Base-by-base conservation (phyloP, 495 filamentous ascomycete species). In the Neurospora sp. region DNA sequence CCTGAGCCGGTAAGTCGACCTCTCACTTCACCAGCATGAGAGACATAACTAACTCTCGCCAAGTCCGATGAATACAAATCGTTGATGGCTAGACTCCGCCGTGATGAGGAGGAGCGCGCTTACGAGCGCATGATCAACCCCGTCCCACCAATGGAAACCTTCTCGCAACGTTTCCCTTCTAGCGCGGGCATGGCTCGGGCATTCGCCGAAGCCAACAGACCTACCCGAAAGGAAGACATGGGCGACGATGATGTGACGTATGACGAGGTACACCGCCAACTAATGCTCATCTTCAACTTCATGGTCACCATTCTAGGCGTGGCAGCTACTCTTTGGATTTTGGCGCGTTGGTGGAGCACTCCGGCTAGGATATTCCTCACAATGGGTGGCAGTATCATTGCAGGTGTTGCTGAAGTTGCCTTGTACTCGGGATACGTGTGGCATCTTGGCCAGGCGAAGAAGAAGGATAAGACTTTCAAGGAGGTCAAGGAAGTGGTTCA, bases 401-500 rank as follows among this genome's bases (percentile, higher is more conserved):
- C 98, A 31, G 94, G 91, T 4, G 83, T 96, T 65, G 94, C 94
- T 5, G 96, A 99, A 80, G 91, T 96, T 11, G 90, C 90, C 31
- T 89, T 98, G 44, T 98, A 98, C 81, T 89, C 87, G 12, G 93
- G 93, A 8, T 99, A 97, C 82, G 81, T 97, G 53, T 86, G 90
- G 82, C 90, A 94, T 77, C 82, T 97, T 38, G 87, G 89, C 38
- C 85, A 92, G 77, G 93, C 93, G 1, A 91, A 91, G 75, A 85
- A 82, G 53, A 87, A 84, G 71, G 91, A 93, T 75, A 88, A 84
- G 80, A 86, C 82, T 48, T 79, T 88, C 70, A 88, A 85, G 71
- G 94, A 97, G 82, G 81, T 86, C 71, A 96, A 95, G 80, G 85
- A 90, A 71, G 83, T 93, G 22, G 80, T 91, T 22, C 85, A 89